These are phyloP conservation scores for Candida vaughaniae DNA, from an alignment of 805 yeast genomes.

Conservation along the genomic window DNA sequence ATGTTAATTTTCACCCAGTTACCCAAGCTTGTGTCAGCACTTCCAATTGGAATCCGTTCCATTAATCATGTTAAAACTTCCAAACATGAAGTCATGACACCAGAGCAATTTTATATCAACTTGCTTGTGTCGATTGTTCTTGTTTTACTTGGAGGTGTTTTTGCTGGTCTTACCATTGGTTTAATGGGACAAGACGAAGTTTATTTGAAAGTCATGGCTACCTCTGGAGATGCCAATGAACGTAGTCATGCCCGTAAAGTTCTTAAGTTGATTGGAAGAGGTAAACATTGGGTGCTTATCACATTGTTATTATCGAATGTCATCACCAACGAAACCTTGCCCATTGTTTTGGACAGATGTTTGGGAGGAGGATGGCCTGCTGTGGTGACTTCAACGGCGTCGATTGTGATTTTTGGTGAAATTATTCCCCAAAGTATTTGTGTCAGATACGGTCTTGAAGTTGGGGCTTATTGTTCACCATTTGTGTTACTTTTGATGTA, in stretches of 20 bases:
- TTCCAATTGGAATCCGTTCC: conserved; percentile 25
- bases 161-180: conserved; percentile 92
- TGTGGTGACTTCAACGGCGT: conserved; percentile 86
- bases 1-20: conserved; percentile 31
- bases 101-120: conserved; percentile 46
- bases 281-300: conserved; percentile 96
- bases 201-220: conserved; percentile 82
- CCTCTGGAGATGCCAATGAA: conserved; percentile 77
- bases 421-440: conserved; percentile 93
- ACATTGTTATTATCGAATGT: conserved; percentile 84
- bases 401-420: conserved; percentile 93
- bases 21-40: conserved; percentile 32
- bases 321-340: conserved; percentile 90
- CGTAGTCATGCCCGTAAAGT: conserved; percentile 70
- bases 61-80: conserved; percentile 13
- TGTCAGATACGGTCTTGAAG: conserved; percentile 87
- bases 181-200: conserved; percentile 98
- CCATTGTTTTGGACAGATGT: conserved; percentile 88
- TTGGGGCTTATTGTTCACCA: conserved; percentile 89
- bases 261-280: conserved; percentile 65
- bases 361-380: conserved; percentile 99
- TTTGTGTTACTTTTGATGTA: conserved; percentile 86
- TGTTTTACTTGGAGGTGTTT: conserved; percentile 82
- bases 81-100: conserved; percentile 23
- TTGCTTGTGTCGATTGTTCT: conserved; percentile 54